Evolutionary conservation across 78 protist genomes (phyloP).

Genomic region (Pelomyxa schiedti): DNA sequence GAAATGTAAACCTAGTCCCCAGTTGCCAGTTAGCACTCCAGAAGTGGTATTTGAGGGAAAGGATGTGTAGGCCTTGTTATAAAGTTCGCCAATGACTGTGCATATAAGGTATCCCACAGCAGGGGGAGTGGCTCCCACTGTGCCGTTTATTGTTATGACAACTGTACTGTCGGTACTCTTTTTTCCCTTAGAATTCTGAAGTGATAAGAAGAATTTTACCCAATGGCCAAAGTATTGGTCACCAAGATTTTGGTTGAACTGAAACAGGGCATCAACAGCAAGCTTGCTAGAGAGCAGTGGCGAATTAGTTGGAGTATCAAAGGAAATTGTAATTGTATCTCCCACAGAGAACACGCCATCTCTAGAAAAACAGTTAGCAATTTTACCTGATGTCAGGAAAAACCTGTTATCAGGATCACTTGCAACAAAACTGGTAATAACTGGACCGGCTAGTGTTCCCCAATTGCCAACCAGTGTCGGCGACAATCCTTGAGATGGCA

Average conservation of each 20-base stretch:
- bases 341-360: background rate
- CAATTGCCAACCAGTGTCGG: background rate
- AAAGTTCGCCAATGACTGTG: background rate
- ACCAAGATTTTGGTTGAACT: background rate
- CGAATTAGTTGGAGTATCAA: background rate
- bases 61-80: background rate
- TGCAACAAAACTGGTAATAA: background rate
- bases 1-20: background rate
- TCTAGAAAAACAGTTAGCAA: no score
- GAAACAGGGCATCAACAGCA: background rate
- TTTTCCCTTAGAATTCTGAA: no score
- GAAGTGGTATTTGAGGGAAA: background rate
- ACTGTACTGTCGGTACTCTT: background rate
- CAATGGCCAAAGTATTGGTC: no score
- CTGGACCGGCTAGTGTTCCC: background rate
- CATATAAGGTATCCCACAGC: background rate
- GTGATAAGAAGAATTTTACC: no score
- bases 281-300: background rate
- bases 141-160: background rate
- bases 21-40: background rate
- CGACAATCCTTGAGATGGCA: background rate
- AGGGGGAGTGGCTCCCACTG: background rate
- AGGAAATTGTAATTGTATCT: background rate
- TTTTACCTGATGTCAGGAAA: no score
- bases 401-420: conserved; percentile 1